These are phyloP conservation scores for Aspergillus bertholletiae DNA, from an alignment of 495 filamentous ascomycete genomes.

Conservation along the genomic window DNA sequence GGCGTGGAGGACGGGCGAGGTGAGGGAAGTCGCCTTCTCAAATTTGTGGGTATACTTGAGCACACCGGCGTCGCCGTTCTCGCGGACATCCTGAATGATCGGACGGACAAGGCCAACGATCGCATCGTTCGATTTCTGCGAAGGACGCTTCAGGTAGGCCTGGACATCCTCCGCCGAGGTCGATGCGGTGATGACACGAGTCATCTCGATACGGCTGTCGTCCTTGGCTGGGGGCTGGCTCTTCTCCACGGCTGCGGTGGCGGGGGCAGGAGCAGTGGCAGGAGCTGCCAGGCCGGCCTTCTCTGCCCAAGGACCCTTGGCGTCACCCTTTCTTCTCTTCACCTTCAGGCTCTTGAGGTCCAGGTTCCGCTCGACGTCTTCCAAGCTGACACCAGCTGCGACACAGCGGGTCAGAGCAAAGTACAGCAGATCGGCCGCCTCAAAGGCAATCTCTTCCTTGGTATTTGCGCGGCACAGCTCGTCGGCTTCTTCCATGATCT, in stretches of 20 bases:
- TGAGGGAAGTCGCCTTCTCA: conserved; percentile 87
- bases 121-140: conserved; percentile 83
- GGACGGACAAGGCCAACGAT: conserved; percentile 88
- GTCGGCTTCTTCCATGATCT: conserved; percentile 97
- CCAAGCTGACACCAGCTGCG: conserved; percentile 73
- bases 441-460: conserved; percentile 82
- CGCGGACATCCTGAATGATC: conserved; percentile 81
- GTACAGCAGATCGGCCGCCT: conserved; percentile 93
- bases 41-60: conserved; percentile 95
- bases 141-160: conserved; percentile 76
- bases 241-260: conserved; percentile 21
- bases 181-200: conserved; percentile 63
- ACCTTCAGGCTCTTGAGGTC: conserved; percentile 94
- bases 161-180: conserved; percentile 58
- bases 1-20: conserved; percentile 79
- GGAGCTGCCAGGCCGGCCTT: conserved; percentile 63
- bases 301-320: conserved; percentile 84
- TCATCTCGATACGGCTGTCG: conserved; percentile 75
- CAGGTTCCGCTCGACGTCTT: conserved; percentile 86
- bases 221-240: conserved; percentile 40
- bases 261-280: conserved; percentile 40
- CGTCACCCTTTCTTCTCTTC: conserved; percentile 85
- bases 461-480: conserved; percentile 84
- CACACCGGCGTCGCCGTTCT: conserved; percentile 79
- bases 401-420: conserved; percentile 90